A percentile compares a stretch with the other conserved stretches of the same genome.
Conservation (phyloP, 1,284 basidiomycete genomes). For the Sphaerobolus stellatus region DNA sequence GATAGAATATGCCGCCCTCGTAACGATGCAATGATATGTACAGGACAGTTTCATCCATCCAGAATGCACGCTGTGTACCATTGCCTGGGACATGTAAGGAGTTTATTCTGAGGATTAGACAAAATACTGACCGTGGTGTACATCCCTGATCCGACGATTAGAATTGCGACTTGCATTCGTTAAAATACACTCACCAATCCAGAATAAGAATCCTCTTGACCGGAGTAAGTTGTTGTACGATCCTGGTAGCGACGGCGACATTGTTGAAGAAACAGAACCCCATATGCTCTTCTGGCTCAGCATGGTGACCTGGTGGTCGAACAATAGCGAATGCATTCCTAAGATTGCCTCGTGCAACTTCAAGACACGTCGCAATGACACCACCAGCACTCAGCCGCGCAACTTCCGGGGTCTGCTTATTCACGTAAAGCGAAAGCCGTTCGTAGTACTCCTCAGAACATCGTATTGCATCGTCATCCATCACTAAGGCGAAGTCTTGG, state of each 20-base stretch:
- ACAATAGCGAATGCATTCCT: constrained; percentile 94
- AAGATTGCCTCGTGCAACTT: constrained; percentile 81
- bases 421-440: constrained; percentile 89
- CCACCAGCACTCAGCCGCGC: constrained; percentile 92
- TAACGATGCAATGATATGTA: constrained; percentile 97
- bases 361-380: constrained; percentile 86
- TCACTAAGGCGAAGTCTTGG: constrained; percentile 17
- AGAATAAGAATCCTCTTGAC: constrained; percentile 86
- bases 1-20: constrained; percentile 90
- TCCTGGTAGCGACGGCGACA: constrained; percentile 88
- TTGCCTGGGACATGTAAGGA: constrained; percentile 63
- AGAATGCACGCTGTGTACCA: constrained; percentile 94
- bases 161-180: constrained; percentile 13
- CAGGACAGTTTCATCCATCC: constrained; percentile 87
- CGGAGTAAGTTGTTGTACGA: constrained; percentile 66
- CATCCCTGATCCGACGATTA: constrained; percentile 74
- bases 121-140: constrained; percentile 86
- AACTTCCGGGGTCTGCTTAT: constrained; percentile 79
- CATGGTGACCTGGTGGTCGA: constrained; percentile 96
- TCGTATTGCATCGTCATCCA: constrained; percentile 70
- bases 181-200: constrained; percentile 74
- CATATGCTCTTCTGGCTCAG: constrained; percentile 97
- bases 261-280: constrained; percentile 99
- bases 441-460: constrained; percentile 82
- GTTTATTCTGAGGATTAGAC: no score